Conservation (phyloP, 2,329 filamentous ascomycete genomes). For the Aspergillus bombycis region DNA sequence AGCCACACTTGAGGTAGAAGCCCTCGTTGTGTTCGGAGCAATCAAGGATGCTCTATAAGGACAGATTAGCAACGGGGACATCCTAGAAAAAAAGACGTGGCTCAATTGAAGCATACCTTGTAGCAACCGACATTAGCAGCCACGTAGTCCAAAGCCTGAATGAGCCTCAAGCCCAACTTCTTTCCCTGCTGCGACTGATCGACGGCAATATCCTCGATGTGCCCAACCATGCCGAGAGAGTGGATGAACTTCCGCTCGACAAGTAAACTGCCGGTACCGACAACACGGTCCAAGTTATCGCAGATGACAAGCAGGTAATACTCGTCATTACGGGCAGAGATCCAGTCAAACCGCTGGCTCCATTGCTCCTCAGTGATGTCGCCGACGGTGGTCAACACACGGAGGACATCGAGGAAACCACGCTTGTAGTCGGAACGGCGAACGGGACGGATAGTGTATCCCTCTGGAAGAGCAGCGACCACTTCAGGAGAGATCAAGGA, state of each 20-base stretch:
- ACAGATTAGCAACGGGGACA: slow-evolving; percentile 17
- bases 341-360: slow-evolving; percentile 79
- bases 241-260: slow-evolving; percentile 80
- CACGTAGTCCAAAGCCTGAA: slow-evolving; percentile 88
- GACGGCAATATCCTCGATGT: slow-evolving; percentile 98
- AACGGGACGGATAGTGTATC: slow-evolving; percentile 82
- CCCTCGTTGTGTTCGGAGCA: slow-evolving; percentile 96
- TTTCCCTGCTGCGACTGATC: slow-evolving; percentile 95
- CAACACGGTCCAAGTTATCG: slow-evolving; percentile 70
- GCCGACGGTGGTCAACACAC: slow-evolving; percentile 90
- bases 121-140: slow-evolving; percentile 91
- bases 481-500: slow-evolving; percentile 79
- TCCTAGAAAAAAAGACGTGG: not conserved
- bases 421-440: slow-evolving; percentile 74
- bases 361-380: slow-evolving; percentile 78
- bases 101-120: slow-evolving; percentile 58
- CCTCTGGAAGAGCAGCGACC: slow-evolving; percentile 70
- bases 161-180: slow-evolving; percentile 89
- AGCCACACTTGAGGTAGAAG: slow-evolving; percentile 98
- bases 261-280: slow-evolving; percentile 88
- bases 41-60: slow-evolving; percentile 78
- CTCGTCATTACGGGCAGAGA: slow-evolving; percentile 70
- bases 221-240: slow-evolving; percentile 67
- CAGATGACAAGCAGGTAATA: slow-evolving; percentile 89
- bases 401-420: slow-evolving; percentile 88